Percentiles rank a stretch among this genome's conserved stretches.
These are phyloP conservation scores for Suhomyces bokatorum DNA, from an alignment of 1,139 yeast genomes.

Conservation along the genomic window DNA sequence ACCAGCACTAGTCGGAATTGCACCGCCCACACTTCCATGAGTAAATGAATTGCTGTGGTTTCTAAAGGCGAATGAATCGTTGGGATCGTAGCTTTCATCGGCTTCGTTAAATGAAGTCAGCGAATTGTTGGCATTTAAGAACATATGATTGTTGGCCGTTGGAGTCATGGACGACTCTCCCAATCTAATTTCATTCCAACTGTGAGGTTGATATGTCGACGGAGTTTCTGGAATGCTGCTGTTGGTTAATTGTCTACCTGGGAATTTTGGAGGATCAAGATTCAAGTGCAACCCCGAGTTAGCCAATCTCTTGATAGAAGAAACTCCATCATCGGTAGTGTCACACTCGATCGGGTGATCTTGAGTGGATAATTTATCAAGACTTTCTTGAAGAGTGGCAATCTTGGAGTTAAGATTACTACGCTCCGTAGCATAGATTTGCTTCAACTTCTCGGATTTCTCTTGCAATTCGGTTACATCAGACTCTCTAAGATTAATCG, in stretches of 20 bases:
- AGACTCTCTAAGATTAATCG: conserved; percentile 26
- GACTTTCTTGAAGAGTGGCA: conserved; percentile 23
- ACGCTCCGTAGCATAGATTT: conserved; percentile 35
- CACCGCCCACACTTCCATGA: conserved; percentile 16
- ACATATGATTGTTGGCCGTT: conserved; percentile 24
- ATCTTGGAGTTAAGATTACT: conserved; percentile 30
- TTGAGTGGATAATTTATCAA: conserved; percentile 7
- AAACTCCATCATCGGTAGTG: conserved; percentile 1
- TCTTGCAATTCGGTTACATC: conserved; percentile 31
- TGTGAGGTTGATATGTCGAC: conserved; percentile 3
- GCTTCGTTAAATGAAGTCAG: conserved; percentile 12
- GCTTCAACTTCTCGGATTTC: conserved; percentile 31
- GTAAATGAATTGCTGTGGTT: conserved; percentile 7
- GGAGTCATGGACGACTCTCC: conserved; percentile 34
- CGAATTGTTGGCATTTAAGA: conserved; percentile 15
- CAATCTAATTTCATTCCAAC: conserved; percentile 24
- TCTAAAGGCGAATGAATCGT: conserved; percentile 5
- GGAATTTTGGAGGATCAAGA: conserved; percentile 15
- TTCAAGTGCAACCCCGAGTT: conserved; percentile 18
- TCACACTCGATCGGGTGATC: neutral
- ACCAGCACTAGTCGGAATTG: conserved; percentile 18
- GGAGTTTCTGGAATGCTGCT: conserved; percentile 10
- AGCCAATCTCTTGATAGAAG: conserved; percentile 2
- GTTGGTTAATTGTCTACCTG: conserved; percentile 8
- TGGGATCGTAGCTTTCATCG: conserved; percentile 8